Base-by-base conservation (phyloP, 495 filamentous ascomycete species). In the Annulohypoxylon stygium region DNA sequence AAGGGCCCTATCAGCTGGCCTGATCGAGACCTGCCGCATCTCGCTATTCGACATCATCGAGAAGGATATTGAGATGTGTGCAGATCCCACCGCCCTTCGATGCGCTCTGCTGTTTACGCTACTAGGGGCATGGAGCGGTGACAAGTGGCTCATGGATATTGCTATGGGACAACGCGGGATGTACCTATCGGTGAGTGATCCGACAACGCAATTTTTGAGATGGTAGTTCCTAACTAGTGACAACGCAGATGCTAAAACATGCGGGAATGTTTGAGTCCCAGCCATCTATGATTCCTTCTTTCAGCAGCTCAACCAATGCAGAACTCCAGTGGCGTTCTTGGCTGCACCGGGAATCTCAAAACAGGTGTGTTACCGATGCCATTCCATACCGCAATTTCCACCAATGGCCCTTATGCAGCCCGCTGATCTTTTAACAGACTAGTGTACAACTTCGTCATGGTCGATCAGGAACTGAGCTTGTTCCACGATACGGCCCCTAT, bases 81-180 rank as follows among this genome's bases (percentile, higher is more conserved):
- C 87, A 4, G 87, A 90, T 75, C 86, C 86, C 1, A 84, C 83
- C 11, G 82, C 88, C 0, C 82, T 90, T 58, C 84, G 87, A 33
- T 88, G 88, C 43, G 89, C 88, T 0, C 78, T 91, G 5, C 82
- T 91, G 10, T 90, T 90, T 75, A 87, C 84, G 1, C 81, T 90
- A 1, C 81, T 89, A 9, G 88, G 86, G 4, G 86, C 86, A 0
- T 91, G 89, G 89, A 88, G 88, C 73, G 89, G 89, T 53, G 89
- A 91, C 75, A 90, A 90, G 75, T 90, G 88, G 88, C 88, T 89
- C 51, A 91, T 91, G 88, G 88, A 90, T 69, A 90, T 90, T 54
- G 86, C 88, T 26, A 90, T 89, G 87, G 89, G 89, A n/a, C 89
- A 91, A 75, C 84, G 88, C 33, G 87, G 85, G 48, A 90, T 90